phyloP scores from a whole-genome alignment of 179 eudicot genomes.

The Sideroxylon spinosum region DNA sequence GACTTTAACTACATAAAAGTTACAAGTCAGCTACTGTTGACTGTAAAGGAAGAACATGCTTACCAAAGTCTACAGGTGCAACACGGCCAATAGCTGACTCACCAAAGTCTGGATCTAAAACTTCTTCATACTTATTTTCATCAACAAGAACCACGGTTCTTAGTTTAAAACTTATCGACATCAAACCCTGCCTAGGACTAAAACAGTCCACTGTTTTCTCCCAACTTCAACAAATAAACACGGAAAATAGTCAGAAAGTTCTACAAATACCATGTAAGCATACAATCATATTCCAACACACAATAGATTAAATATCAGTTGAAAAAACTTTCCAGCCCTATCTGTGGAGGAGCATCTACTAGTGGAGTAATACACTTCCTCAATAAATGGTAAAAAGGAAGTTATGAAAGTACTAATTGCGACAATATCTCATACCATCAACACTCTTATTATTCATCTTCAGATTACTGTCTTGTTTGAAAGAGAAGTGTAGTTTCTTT shows the following conservation, averaged over 20 bases:
- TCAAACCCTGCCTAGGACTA: slow-evolving; percentile 97
- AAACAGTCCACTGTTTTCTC: slow-evolving; percentile 93
- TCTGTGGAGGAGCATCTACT: background rate
- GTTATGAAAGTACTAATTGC: background rate
- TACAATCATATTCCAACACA: background rate
- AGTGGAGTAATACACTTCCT: background rate
- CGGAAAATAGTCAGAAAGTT: background rate
- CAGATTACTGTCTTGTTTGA: background rate
- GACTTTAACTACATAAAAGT: background rate
- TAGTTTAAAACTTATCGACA: slow-evolving; percentile 96
- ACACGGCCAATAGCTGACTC: slow-evolving; percentile 98
- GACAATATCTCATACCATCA: background rate
- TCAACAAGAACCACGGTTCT: slow-evolving; percentile 80
- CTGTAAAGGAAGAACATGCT: background rate
- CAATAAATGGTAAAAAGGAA: background rate
- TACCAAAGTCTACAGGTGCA: slow-evolving; percentile 97
- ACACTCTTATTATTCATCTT: background rate
- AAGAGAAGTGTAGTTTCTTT: no score
- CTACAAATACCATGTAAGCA: background rate
- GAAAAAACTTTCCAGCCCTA: background rate
- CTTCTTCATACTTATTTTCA: slow-evolving; percentile 70
- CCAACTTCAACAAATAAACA: slow-evolving; percentile 45
- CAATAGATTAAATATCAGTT: background rate
- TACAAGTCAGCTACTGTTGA: background rate
- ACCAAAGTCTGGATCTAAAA: slow-evolving; percentile 94